Base-by-base conservation (phyloP, 495 filamentous ascomycete species). In the Penicillium riverlandense region DNA sequence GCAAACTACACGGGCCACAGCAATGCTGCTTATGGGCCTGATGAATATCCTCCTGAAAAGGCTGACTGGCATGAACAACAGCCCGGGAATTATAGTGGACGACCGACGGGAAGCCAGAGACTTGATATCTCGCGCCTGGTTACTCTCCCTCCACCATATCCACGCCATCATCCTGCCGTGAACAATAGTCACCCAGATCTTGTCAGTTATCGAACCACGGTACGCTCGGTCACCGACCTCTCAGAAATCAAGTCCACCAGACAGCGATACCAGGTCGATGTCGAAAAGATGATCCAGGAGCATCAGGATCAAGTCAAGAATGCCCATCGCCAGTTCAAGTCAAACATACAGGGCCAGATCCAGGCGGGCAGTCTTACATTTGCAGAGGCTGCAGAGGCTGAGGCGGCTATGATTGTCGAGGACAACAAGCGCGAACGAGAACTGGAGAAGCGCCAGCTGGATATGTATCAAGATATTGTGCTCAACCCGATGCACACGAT, bases 111-210 rank as follows among this genome's bases (percentile, higher is more conserved):
- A 47, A 66, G 59, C 13, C 59, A 60, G 16, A 81, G 70, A 50
- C 73, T 97, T 11, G 92, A 98, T 51, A 85, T 98, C 27, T 96
- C 92, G 5, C 76, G 92, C 2, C 74, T 98, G 1, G 84, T 98
- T 1, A 98, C 92, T 0, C 72, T 98, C 1, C 92, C 95, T 7
- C 92, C 88, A 6, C 87, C 92, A 2, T 97, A 90, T 59, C 92
- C 92, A 2, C 79, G 89, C 11, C 88, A 96, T 59, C 83, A 96
- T 55, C 92, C 92, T 10, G 92, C 92, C 6, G 86, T 96, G 38
- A 95, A 94, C 59, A 98, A 98, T 55, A 88, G 80, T 54, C 92
- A 98, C 58, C 92, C 92, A 0, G 83, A 92, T 43, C 76, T 98
- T 8, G 76, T 89, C 0, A 72, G 83, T 0, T 87, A 88, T 16